Evolutionary conservation across 2,329 filamentous ascomycete genomes (phyloP).

Genomic region (Hymenoscyphus linearis): DNA sequence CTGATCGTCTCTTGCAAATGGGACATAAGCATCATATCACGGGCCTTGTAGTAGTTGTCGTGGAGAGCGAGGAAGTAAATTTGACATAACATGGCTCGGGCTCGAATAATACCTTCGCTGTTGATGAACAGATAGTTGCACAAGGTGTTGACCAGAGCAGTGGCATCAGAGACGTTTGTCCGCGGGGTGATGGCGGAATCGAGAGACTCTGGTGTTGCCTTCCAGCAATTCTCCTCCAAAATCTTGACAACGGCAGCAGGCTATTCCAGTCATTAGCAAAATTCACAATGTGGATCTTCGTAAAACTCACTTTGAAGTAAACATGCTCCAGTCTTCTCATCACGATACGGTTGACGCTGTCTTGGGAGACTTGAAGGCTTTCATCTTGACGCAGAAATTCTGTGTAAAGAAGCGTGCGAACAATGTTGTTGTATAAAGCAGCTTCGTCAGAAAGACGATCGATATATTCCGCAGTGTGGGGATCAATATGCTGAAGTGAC

Average conservation of each 20-base stretch:
- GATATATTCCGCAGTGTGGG: conserved; percentile 97
- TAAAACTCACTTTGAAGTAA: conserved; percentile 79
- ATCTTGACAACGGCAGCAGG: conserved; percentile 89
- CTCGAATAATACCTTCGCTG: conserved; percentile 93
- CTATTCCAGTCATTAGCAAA: conserved; percentile 36
- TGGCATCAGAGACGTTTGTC: conserved; percentile 60
- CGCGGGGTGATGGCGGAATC: conserved; percentile 81
- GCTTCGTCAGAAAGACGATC: conserved; percentile 90
- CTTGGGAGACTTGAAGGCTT: conserved; percentile 70
- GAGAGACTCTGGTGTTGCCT: conserved; percentile 61
- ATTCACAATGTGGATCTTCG: conserved; percentile 9
- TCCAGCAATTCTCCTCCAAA: conserved; percentile 92
- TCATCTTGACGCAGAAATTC: conserved; percentile 70
- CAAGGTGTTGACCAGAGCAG: conserved; percentile 74
- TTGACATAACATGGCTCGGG: conserved; percentile 95
- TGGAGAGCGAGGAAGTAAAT: conserved; percentile 98
- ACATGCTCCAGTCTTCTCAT: conserved; percentile 95
- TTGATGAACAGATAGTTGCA: conserved; percentile 93
- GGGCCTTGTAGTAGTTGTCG: conserved; percentile 95
- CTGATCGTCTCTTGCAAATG: conserved; percentile 95
- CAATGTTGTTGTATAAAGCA: conserved; percentile 84
- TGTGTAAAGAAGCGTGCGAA: conserved; percentile 82
- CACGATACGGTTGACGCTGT: conserved; percentile 84
- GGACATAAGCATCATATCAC: conserved; percentile 99
- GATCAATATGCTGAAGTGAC: conserved; percentile 96